These are phyloP conservation scores for Mortierella sp. DNA, from an alignment of 371 early-diverging fungal genomes.

Conservation along the genomic window DNA sequence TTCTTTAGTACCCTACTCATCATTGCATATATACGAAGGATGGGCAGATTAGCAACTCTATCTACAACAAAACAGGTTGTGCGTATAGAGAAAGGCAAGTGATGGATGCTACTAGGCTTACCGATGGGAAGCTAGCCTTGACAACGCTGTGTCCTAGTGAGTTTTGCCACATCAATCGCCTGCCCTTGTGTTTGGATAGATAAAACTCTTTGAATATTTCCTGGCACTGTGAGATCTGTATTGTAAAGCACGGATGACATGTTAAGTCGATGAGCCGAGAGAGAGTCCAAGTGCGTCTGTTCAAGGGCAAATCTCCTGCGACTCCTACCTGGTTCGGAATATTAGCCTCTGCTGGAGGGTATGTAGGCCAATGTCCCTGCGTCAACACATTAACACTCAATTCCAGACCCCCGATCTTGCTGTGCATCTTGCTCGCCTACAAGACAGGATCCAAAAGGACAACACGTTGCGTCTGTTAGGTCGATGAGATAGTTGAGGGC, in stretches of 20 bases:
- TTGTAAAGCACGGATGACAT: background rate
- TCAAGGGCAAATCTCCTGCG: background rate
- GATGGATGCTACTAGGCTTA: too few species aligned
- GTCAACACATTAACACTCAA: conserved; percentile 85
- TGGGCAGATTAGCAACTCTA: too few species aligned
- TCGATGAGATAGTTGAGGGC: too few species aligned
- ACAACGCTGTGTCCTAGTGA: conserved; percentile 81
- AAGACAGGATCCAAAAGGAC: conserved; percentile 57
- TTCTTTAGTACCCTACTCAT: conserved; percentile 71
- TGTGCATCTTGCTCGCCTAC: conserved; percentile 53
- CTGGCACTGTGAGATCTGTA: conserved; percentile 71
- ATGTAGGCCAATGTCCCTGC: conserved; percentile 91
- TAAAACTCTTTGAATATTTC: conserved; percentile 82
- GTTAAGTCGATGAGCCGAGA: background rate
- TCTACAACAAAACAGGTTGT: too few species aligned
- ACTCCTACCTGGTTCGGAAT: conserved; percentile 73
- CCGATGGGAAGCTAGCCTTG: conserved; percentile 69
- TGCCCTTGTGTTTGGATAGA: conserved; percentile 76
- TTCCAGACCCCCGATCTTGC: conserved; percentile 51
- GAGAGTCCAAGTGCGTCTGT: too few species aligned
- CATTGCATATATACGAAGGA: background rate
- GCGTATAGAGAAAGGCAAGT: too few species aligned
- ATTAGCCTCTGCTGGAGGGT: conserved; percentile 69
- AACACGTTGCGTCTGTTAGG: conserved; percentile 15
- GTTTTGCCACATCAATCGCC: conserved; percentile 87